phyloP scores from a whole-genome alignment of 306 rosid species.

The Styphnolobium japonicum region DNA sequence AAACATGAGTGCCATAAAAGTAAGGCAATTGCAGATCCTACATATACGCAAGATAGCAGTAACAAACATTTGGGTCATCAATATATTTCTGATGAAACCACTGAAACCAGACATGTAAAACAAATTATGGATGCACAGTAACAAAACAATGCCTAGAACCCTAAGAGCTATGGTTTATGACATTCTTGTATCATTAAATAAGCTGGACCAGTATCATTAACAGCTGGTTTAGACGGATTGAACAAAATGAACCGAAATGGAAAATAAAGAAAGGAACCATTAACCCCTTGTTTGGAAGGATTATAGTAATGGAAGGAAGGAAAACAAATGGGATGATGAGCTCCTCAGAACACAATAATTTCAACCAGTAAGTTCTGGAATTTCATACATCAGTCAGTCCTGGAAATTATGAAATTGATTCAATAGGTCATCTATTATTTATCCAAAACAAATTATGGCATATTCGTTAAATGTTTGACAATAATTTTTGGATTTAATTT shows the following conservation, averaged over 20 bases:
- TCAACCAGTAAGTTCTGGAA: not conserved
- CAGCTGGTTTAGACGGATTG: not conserved
- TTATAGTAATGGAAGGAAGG: not conserved
- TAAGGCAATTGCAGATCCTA: not conserved
- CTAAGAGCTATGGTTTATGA: not conserved
- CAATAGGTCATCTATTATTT: not conserved
- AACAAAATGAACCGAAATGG: not conserved
- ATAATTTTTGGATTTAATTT: no score
- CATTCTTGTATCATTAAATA: not conserved
- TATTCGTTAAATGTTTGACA: not conserved
- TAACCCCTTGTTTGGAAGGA: not conserved
- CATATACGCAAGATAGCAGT: not conserved
- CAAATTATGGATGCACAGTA: not conserved
- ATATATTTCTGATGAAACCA: not conserved
- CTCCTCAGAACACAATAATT: not conserved
- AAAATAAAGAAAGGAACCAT: not conserved
- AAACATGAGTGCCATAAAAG: not conserved
- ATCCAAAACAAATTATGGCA: not conserved
- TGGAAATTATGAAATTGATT: not conserved
- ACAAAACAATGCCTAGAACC: not conserved
- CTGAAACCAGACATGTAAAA: not conserved
- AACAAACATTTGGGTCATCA: not conserved
- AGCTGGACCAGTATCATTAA: not conserved
- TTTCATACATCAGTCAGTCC: not conserved
- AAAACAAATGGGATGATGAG: not conserved